Base-by-base conservation (phyloP, 2,329 filamentous ascomycete genomes). In the Cadophora malorum region DNA sequence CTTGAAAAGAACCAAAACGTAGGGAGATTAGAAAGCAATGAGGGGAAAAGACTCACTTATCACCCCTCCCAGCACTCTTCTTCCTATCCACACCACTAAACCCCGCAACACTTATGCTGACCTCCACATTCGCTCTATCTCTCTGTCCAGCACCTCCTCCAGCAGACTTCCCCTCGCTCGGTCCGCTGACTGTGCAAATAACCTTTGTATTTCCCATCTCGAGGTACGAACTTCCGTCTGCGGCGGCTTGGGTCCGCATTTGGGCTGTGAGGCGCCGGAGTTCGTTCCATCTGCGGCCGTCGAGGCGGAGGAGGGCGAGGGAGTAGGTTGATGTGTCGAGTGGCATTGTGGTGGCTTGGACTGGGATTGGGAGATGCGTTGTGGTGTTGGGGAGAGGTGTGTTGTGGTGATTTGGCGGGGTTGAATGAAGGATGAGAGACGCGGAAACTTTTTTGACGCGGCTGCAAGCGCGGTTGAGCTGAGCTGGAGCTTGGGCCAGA, bases 201-300 rank as follows among this genome's bases (percentile, higher is more conserved):
- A 99, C 91, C 78, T 97, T 96, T 25, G 96, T 99, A 81, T 98
- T 97, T 75, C 96, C 96, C 90, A 97, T 97, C 79, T 97, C 93
- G 68, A 98, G 88, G 80, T 97, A 97, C 70, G 91, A 93, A 55
- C 92, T 97, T 45, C 96, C 96, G 75, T 98, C 96, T 65, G 94
- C 94, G 61, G 94, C 91, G 69, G 94, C 91, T 80, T 97, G 96
- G 0, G 94, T 97, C 70, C 91, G 92, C 77, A 99, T 94, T 80
- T 96, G 92, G 59, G 92, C 95, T 77, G 93, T 89, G 62, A 97
- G 86, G 8, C 93, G 90, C 33, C 96, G 93, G 49, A 99, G 88
- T 80, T 99, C 96, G 82, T 99, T 98, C 96, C 96, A 99, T 75
- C 96, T 90, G 69, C 96, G 90, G 69, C 92, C 91, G 77, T 91